Evolutionary conservation across 2,329 filamentous ascomycete species (phyloP).

Genomic region (Myriosclerotinia duriaeana): DNA sequence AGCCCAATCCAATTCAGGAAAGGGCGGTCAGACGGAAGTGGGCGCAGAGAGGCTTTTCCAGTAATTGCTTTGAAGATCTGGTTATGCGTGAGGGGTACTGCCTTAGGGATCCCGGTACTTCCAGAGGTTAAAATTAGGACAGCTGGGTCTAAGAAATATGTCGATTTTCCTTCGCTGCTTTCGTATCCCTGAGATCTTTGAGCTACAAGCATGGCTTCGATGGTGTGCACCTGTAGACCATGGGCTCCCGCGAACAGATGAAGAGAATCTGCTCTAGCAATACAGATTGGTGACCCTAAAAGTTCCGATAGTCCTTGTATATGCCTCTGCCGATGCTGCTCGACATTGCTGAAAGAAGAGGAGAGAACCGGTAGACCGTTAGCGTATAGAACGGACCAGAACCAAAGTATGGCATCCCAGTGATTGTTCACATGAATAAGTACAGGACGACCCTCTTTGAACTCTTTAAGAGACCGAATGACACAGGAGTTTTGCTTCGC

Average conservation of each 20-base stretch:
- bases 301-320: conserved; percentile 33
- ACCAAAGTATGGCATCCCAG: conserved; percentile 44
- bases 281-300: conserved; percentile 21
- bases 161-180: not conserved
- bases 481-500: not conserved
- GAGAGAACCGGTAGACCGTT: conserved; percentile 43
- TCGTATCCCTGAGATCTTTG: not conserved
- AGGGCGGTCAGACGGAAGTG: conserved; percentile 37
- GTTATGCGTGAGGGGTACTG: conserved; percentile 46
- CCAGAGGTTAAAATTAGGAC: conserved; percentile 54
- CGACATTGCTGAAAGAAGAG: conserved; percentile 39
- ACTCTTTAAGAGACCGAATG: not conserved
- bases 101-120: conserved; percentile 53
- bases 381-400: conserved; percentile 44
- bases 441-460: conserved; percentile 18
- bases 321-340: conserved; percentile 36
- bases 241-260: conserved; percentile 10
- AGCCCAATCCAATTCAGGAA: conserved; percentile 47
- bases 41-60: conserved; percentile 43
- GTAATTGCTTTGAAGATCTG: conserved; percentile 46
- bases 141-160: conserved; percentile 34
- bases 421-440: conserved; percentile 43
- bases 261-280: conserved; percentile 17
- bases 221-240: conserved; percentile 2
- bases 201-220: conserved; percentile 9